Evolutionary conservation across 495 filamentous ascomycete genomes (phyloP), one percentile per base, ranked within the genome.

Genomic region (Neurospora cerealis): DNA sequence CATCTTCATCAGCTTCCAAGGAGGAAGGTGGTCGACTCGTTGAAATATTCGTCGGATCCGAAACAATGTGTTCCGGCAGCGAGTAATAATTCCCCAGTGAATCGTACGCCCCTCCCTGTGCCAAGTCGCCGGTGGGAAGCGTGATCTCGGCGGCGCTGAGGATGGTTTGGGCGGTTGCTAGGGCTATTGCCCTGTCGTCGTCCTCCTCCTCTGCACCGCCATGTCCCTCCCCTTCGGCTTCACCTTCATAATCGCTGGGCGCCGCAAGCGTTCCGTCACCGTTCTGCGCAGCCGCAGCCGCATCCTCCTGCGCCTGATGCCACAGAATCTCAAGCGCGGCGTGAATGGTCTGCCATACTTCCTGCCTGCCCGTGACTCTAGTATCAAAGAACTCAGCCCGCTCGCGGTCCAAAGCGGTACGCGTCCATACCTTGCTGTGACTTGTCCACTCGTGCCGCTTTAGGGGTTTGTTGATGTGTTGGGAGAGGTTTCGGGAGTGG

Each of bases 321-420:
- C 89, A 90, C 75, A 96, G 77, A 21, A 92, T 81, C 71, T 92
- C 88, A 17, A 92, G 83, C 0, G 90, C 92, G 0, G 88, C 82
- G 37, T 86, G 86, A 13, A 97, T 74, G 2, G 93, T 91, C 46
- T 86, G 87, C 95, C 95, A 98, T 48, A 95, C 85, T 77, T 97
- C 93, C 17, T 86, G 74, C 7, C 88, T 86, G 11, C 94, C 93
- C 6, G 91, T 91, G 4, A 96, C 92, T 40, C 93, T 84, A 4
- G 95, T 98, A 72, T 94, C 92, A 75, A 93, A 96, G 83, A 94
- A 96, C 73, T 93, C 93, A 34, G 81, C 79, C 42, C 87, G 81
- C 74, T 89, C 86, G 28, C 80, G 80, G 34, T 84, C 80, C 15
- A 89, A 70, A 6, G 83, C 76, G 17, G 77, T 69, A 0, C 81